Evolutionary conservation across 345 rosid species (phyloP).

Genomic region (Aquilaria malaccensis): DNA sequence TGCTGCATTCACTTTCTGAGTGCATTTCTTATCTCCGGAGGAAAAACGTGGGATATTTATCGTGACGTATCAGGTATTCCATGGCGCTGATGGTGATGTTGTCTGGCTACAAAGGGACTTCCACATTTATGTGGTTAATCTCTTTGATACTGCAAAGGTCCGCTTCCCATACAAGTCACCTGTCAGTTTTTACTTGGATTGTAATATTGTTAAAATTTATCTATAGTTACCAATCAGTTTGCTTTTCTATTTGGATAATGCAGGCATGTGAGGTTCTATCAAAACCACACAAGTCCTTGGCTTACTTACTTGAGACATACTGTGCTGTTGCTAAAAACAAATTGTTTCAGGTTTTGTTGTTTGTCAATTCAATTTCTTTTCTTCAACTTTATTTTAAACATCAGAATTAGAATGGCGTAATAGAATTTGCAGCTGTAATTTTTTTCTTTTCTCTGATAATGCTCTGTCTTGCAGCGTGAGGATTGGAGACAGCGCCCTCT

Average conservation of each 20-base stretch:
- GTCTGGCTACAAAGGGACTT: constrained; percentile 97
- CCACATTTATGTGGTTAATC: constrained; percentile 82
- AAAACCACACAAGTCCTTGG: constrained; percentile 84
- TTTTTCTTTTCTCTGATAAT: constrained; percentile 9
- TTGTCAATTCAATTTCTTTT: background rate
- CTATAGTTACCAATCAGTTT: background rate
- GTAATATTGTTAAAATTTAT: background rate
- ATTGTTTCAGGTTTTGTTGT: constrained; percentile 60
- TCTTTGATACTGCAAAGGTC: constrained; percentile 96
- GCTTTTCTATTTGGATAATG: constrained; percentile 5
- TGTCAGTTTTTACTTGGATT: background rate
- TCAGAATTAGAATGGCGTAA: background rate
- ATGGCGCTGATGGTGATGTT: constrained; percentile 92
- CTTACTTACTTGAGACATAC: constrained; percentile 80
- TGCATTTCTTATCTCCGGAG: background rate
- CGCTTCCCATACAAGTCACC: background rate
- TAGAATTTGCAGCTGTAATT: background rate
- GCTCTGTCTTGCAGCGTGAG: constrained; percentile 57
- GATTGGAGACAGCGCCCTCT: constrained; percentile 99
- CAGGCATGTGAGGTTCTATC: constrained; percentile 88
- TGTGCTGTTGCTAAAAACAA: constrained; percentile 75
- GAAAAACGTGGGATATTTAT: background rate
- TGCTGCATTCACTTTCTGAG: too few relatives aligned
- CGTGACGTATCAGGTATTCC: constrained; percentile 61
- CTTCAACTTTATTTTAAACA: background rate